A percentile compares a stretch with the other conserved stretches of the same genome.
Conservation (phyloP, 345 rosid species). For the Erysimum cheiranthoides region DNA sequence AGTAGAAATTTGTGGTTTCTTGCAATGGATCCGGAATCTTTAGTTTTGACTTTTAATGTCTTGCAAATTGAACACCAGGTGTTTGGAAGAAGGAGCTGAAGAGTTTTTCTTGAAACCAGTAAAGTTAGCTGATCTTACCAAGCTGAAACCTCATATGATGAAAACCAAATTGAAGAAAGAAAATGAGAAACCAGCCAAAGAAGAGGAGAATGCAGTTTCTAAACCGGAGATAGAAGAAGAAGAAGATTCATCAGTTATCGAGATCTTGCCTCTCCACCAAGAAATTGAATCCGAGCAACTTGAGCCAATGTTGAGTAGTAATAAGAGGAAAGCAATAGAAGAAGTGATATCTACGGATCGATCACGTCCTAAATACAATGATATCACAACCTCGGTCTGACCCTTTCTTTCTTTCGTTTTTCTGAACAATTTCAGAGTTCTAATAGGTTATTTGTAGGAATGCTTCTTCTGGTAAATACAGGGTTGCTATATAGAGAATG, state of each 20-base stretch:
- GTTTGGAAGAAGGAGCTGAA: constrained; percentile 91
- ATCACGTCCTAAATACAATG: constrained; percentile 44
- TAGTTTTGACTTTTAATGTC: background rate
- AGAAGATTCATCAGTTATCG: constrained; percentile 19
- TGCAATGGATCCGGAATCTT: constrained; percentile 9
- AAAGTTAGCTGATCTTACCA: constrained; percentile 74
- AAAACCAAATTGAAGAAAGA: constrained; percentile 44
- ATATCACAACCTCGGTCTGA: constrained; percentile 39
- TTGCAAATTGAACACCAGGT: constrained; percentile 47
- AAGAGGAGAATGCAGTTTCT: constrained; percentile 21
- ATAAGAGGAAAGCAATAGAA: constrained; percentile 54
- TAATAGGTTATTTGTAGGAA: constrained; percentile 35
- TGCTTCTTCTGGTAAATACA: constrained; percentile 34
- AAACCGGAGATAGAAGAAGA: constrained; percentile 24
- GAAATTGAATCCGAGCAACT: constrained; percentile 17
- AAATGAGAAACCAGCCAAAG: constrained; percentile 4
- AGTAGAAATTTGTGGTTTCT: background rate
- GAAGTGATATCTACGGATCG: constrained; percentile 42
- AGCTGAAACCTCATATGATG: constrained; percentile 66
- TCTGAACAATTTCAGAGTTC: background rate
- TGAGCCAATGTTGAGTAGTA: constrained; percentile 32
- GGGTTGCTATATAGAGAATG: constrained; percentile 22
- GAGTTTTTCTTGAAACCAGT: constrained; percentile 91
- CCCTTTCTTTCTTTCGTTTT: background rate
- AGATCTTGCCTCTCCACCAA: constrained; percentile 36